Evolutionary conservation across 306 rosid genomes (phyloP), one percentile per base, ranked within the genome.

Genomic region (Rosa lucieae): DNA sequence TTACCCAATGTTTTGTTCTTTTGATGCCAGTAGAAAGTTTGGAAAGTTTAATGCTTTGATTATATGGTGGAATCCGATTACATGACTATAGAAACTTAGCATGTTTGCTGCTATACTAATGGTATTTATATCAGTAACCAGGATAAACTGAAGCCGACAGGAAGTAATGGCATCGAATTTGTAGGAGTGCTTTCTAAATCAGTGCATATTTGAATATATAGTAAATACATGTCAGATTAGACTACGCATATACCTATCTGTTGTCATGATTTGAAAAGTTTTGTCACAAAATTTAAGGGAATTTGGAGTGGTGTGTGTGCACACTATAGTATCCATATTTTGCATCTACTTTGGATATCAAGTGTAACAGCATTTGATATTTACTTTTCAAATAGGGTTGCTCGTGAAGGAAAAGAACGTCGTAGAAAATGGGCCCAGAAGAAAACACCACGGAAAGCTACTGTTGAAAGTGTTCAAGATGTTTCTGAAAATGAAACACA

Each of bases 371-470:
- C 23, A 73, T 8, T 35, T 69, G 62, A 47, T 15, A 43, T 62
- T 7, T 44, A 3, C 35, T 77, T 63, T 15, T 8, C 18, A 74
- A 61, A 69, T 79, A 95, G 99, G 92, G 87, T 89, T 83, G 83
- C 78, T 72, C 90, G 82, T 47, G 93, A 91, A 89, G 86, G 81
- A 66, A 93, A 93, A 84, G 96, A 93, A 49, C 96, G 90, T 5
- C 81, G 97, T 56, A 88, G 92, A 77, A 82, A 63, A 81, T 89
- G 94, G 94, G 93, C 96, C 10, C 91, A 91, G 70, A 89, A 82
- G 40, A 10, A 82, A 84, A 91, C 99, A 53, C 92, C 90, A 80
- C 87, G 78, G 73, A 85, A 85, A 20, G 81, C 93, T 77, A 76
- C 93, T 77, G 85, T 13, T 62, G 72, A 86, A 73, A 81, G 76